phyloP scores from a whole-genome alignment of 768 basidiomycete species.

The Holtermanniella nyarrowii region DNA sequence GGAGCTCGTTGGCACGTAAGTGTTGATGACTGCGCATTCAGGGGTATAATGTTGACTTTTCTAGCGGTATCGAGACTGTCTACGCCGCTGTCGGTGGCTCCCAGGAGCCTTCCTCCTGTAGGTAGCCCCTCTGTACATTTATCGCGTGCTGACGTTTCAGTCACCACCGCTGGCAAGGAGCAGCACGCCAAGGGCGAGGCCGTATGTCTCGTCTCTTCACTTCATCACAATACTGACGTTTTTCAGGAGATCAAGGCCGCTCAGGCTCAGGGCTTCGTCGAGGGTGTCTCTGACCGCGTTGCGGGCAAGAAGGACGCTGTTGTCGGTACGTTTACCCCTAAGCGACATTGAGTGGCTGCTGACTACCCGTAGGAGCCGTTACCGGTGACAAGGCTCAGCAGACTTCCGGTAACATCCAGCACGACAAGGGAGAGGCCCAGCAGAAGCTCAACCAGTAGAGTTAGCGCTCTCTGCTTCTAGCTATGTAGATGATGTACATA shows the following conservation, averaged over 20 bases:
- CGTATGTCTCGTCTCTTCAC: not conserved
- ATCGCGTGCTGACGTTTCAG: too few relatives aligned
- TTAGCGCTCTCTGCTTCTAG: too few relatives aligned
- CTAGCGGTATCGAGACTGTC: constrained; percentile 19
- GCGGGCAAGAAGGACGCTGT: constrained; percentile 38
- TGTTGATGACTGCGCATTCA: not conserved
- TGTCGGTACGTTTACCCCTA: constrained; percentile 14
- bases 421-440: constrained; percentile 14
- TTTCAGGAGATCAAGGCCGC: constrained; percentile 36
- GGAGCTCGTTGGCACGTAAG: constrained; percentile 27
- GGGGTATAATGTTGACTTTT: not conserved
- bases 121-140: too few relatives aligned
- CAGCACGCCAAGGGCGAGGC: constrained; percentile 39
- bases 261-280: constrained; percentile 37
- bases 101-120: constrained; percentile 27
- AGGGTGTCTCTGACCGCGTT: constrained; percentile 36
- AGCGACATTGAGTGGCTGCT: not conserved
- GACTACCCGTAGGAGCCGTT: constrained; percentile 17
- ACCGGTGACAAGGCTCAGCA: constrained; percentile 38
- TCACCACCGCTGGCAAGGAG: constrained; percentile 36
- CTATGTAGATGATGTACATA: too few relatives aligned
- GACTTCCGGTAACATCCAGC: constrained; percentile 30
- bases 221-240: not conserved
- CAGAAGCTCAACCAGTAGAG: not conserved
- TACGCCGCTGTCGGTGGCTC: constrained; percentile 36